Evolutionary conservation across 306 rosid genomes (phyloP), one percentile per base, ranked within the genome.

Genomic region (Fragaria vesca): DNA sequence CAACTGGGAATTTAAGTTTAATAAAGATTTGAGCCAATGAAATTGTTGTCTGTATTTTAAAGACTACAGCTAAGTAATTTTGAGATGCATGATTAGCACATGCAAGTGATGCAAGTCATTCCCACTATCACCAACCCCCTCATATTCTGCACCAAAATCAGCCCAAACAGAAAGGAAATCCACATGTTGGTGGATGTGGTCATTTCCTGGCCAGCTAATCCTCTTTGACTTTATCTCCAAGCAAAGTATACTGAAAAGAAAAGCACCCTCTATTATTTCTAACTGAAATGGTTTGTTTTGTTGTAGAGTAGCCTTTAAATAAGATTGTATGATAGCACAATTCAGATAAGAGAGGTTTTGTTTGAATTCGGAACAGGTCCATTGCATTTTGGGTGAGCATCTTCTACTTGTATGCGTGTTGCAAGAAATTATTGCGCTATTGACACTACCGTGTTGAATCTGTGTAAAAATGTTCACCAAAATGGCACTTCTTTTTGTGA

Each of bases 171-270:
- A 26, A 60, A 21, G 61, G 28, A 55, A 57, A 57, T 2, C 15
- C 17, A 62, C 68, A 62, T 62, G 42, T 36, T 30, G 68, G 40
- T 62, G 68, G 20, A 47, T 55, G 83, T 80, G 60, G 84, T 83
- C 84, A 73, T 78, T 74, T 81, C 3, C 61, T 55, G 8, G 55
- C 85, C 76, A 84, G 69, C 86, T 73, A 86, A 79, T 50, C 70
- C 69, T 74, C 75, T 32, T 87, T 83, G 78, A 34, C 52, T 79
- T 61, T 43, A 1, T 74, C 77, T 54, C 66, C 75, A 86, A 87
- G 84, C 85, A 58, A 86, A 78, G 77, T 21, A 18, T 63, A 18
- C 38, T n/a, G 2, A 17, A 62, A 58, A 74, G 67, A 3, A 30
- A 20, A 50, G 50, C 24, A 34, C 62, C n/a, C 63, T 34, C 50